A percentile compares a stretch with the other conserved stretches of the same genome.
Evolutionary conservation across 73 alveolate species (phyloP).

Genomic region (Stentor roeselii): DNA sequence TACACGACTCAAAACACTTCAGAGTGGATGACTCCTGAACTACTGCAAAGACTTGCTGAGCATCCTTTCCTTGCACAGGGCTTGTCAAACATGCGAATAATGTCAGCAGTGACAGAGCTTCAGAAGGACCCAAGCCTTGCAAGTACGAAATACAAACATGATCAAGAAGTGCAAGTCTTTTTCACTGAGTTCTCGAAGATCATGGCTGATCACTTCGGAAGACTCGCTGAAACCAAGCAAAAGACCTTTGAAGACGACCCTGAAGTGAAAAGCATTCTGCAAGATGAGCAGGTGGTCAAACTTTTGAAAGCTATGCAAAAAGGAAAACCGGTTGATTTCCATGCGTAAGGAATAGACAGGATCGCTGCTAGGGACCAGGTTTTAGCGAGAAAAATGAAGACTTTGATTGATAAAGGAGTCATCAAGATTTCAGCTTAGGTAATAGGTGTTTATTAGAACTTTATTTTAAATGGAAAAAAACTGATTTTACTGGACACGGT

Average conservation of each 20-base stretch:
- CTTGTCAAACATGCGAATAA: not conserved
- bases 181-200: conserved; percentile 26
- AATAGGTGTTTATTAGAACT: not conserved
- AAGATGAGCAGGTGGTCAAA: not conserved
- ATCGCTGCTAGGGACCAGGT: not conserved
- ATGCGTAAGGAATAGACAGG: not conserved
- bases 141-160: conserved; percentile 7
- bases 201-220: conserved; percentile 27
- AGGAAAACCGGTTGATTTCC: not conserved
- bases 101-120: conserved; percentile 13
- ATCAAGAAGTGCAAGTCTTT: conserved; percentile 23
- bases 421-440: not conserved
- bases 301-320: not conserved
- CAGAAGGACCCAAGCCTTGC: conserved; percentile 20
- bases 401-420: not conserved
- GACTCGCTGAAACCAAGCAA: conserved; percentile 12
- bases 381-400: not conserved
- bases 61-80: conserved; percentile 18
- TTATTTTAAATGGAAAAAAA: too few relatives aligned
- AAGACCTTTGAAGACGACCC: conserved; percentile 15
- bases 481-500: too few relatives aligned
- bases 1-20: not conserved
- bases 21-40: conserved; percentile 6
- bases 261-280: not conserved
- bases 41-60: not conserved